phyloP scores from a whole-genome alignment of 1,284 basidiomycete species.

The Xanthoconium separans region DNA sequence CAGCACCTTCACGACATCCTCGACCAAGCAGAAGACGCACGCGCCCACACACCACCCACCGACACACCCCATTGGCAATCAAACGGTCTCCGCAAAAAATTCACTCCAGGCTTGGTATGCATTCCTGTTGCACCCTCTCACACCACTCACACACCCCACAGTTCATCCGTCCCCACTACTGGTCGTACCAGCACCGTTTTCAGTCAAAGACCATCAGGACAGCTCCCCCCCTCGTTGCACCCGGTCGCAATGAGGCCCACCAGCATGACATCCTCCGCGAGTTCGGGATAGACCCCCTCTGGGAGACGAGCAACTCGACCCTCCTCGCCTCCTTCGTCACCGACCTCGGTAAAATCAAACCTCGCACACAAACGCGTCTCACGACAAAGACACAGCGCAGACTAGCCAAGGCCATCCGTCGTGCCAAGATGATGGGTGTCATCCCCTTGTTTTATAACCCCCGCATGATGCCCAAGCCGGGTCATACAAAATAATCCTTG shows the following conservation, averaged over 20 bases:
- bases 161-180: conserved; percentile 47
- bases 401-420: conserved; percentile 84
- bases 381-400: conserved; percentile 82
- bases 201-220: conserved; percentile 22
- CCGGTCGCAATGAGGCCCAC: conserved; percentile 48
- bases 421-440: conserved; percentile 92
- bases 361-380: conserved; percentile 69
- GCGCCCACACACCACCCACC: conserved; percentile 5
- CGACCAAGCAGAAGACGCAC: conserved; percentile 21
- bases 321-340: conserved; percentile 73
- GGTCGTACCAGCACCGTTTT: conserved; percentile 42
- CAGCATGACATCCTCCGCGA: conserved; percentile 68
- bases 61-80: conserved; percentile 20
- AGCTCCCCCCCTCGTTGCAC: conserved; percentile 44
- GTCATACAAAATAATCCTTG: conserved; percentile 8
- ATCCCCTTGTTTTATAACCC: conserved; percentile 66
- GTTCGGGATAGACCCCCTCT: conserved; percentile 66
- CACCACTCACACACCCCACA: conserved; percentile 19
- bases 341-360: conserved; percentile 84
- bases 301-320: conserved; percentile 63
- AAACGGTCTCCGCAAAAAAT: conserved; percentile 27
- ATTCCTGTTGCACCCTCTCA: background rate
- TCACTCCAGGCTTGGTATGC: conserved; percentile 21
- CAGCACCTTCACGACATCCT: conserved; percentile 25
- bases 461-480: conserved; percentile 24